A percentile compares a stretch with the other conserved stretches of the same genome.
phyloP scores from a whole-genome alignment of 2,329 filamentous ascomycete genomes.

The Lasiodiplodia citricola region DNA sequence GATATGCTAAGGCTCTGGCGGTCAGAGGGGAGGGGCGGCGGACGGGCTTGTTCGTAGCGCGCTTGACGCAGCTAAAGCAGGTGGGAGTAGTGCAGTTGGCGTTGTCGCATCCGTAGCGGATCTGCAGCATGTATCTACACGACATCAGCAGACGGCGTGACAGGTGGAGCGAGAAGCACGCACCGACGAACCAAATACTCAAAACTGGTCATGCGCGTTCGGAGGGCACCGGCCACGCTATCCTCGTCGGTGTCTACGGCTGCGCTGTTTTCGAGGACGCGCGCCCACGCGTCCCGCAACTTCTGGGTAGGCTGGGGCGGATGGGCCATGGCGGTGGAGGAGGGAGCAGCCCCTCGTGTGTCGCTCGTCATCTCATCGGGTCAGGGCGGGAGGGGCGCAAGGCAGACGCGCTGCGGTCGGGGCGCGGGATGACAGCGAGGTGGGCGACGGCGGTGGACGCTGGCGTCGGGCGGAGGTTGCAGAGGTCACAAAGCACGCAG shows the following conservation, averaged over 20 bases:
- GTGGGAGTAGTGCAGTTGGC: slow-evolving; percentile 73
- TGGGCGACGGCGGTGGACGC: not conserved
- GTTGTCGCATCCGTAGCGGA: slow-evolving; percentile 79
- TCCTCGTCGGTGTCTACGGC: not conserved
- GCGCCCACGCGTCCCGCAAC: slow-evolving; percentile 16
- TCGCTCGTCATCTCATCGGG: slow-evolving; percentile 26
- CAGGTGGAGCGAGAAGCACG: slow-evolving; percentile 24
- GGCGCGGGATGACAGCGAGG: not conserved
- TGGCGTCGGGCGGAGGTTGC: not conserved
- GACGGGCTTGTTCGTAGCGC: slow-evolving; percentile 70
- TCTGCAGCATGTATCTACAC: slow-evolving; percentile 75
- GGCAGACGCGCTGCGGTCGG: slow-evolving; percentile 5
- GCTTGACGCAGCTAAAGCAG: slow-evolving; percentile 78
- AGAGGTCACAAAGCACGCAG: slow-evolving; percentile 13
- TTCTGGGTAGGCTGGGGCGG: slow-evolving; percentile 10
- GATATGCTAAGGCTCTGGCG: slow-evolving; percentile 79
- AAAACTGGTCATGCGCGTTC: slow-evolving; percentile 29
- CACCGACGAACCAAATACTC: slow-evolving; percentile 41
- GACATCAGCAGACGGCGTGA: slow-evolving; percentile 25
- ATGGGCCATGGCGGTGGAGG: slow-evolving; percentile 15
- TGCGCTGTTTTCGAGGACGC: slow-evolving; percentile 1
- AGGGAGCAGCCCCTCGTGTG: slow-evolving; percentile 20
- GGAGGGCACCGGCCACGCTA: not conserved
- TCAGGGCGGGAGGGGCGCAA: not conserved
- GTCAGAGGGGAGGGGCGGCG: slow-evolving; percentile 82